phyloP scores from a whole-genome alignment of 73 alveolate species.

The Paramecium bursaria region DNA sequence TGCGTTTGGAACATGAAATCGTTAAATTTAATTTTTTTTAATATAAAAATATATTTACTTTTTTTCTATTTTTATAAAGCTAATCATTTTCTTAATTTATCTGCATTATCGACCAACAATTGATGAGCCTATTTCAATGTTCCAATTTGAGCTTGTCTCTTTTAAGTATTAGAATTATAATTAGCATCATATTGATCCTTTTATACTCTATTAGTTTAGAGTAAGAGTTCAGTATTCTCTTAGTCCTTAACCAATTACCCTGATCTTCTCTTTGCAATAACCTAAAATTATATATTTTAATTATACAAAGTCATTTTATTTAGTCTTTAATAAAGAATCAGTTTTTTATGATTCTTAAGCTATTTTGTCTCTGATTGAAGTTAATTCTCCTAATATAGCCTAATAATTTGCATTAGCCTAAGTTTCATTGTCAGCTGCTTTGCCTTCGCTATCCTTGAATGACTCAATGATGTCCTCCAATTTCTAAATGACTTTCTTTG shows the following conservation, averaged over 20 bases:
- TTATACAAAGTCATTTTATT: slow-evolving; percentile 41
- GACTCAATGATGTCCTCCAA: slow-evolving; percentile 22
- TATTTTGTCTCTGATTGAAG: slow-evolving; percentile 33
- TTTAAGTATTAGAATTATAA: slow-evolving; percentile 12
- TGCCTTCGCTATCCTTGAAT: not conserved
- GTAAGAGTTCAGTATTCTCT: slow-evolving; percentile 16
- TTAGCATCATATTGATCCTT: slow-evolving; percentile 32
- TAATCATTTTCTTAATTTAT: slow-evolving; percentile 51
- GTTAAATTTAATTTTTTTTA: slow-evolving; percentile 30
- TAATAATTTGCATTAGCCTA: slow-evolving; percentile 3
- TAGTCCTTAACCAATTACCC: slow-evolving; percentile 6
- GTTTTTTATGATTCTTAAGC: slow-evolving; percentile 32
- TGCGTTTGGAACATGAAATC: slow-evolving; percentile 39
- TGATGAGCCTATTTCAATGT: slow-evolving; percentile 37
- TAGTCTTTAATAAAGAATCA: not conserved
- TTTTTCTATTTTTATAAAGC: too few relatives aligned
- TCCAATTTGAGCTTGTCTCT: slow-evolving; percentile 30
- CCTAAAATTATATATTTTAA: slow-evolving; percentile 1
- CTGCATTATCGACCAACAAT: slow-evolving; percentile 30
- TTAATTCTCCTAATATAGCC: slow-evolving; percentile 6
- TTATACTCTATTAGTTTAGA: slow-evolving; percentile 43
- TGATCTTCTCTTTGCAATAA: slow-evolving; percentile 18
- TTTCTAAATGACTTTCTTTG: slow-evolving; percentile 40
- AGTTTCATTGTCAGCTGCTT: not conserved
- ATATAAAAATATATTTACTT: too few relatives aligned